Evolutionary conservation across 441 rosid species (phyloP), one percentile per base, ranked within the genome.

Genomic region (Croton setiger): DNA sequence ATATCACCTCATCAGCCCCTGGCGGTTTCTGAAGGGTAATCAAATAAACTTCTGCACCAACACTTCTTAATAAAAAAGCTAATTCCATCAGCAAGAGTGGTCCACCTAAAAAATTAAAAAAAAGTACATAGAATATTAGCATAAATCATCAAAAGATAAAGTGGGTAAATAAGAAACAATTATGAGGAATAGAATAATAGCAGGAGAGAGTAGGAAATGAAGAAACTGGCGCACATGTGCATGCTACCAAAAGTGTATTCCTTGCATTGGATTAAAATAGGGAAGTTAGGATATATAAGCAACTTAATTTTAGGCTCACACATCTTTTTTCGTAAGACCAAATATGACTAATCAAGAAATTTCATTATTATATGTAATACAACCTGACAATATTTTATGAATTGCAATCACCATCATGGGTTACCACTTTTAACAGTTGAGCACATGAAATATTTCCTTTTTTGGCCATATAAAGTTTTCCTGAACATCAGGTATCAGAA

Each of bases 71-170:
- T 53, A 92, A 73, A 85, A 90, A 92, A 4, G 96, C 97, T 17
- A 90, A 77, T 63, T 92, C 97, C 97, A 92, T 90, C 64, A 92
- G 74, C 82, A 92, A 75, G 78, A 92, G 78, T 5, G 92, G 97
- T 68, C 96, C 96, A 61, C 98, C 91, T 90, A 70, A 67, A 68
- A 67, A 45, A 27, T 0, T 27, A 0, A 27, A 27, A 37, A 65
- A 66, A 41, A 35, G 27, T 35, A 67, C 11, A 0, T 0, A 47
- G 20, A 36, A 56, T 21, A 33, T 56, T n/a, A 59, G 58, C 54
- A 65, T 17, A 53, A 43, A 48, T 41, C 64, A 14, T 14, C 18
- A 20, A 58, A 54, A 43, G 27, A 58, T 54, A 48, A 45, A 17
- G 36, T 20, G 56, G 23, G 23, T 45, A 20, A 51, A 60, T 56